Evolutionary conservation across 306 rosid species (phyloP), one percentile per base, ranked within the genome.

Genomic region (Citrullus mucosospermus): DNA sequence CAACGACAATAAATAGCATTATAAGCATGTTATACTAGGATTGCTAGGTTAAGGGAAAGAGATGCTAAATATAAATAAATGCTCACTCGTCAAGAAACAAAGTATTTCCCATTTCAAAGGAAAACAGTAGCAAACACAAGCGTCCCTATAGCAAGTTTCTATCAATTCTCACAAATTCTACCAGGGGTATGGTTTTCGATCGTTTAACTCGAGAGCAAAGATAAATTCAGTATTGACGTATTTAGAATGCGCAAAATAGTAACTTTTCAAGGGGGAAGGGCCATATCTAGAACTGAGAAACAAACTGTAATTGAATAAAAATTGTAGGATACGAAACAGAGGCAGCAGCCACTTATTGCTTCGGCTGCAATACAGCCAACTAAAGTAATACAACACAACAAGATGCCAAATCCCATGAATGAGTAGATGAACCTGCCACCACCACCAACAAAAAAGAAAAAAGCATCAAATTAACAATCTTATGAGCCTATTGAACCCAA

Each of bases 301-400:
- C 55, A 44, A 5, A 79, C 22, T 62, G 32, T 62, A 53, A 39
- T 74, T 30, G 6, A 57, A 8, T 51, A 30, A 9, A 66, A 55
- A 22, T 41, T 58, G 84, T 25, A 75, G 99, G 99, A 96, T 96
- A 92, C 99, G 84, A 92, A 96, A 86, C 98, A 96, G 68, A 96
- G 86, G 89, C 97, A 92, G 88, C 91, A 96, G 69, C 97, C 90
- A 77, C 86, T 88, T 77, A 92, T 78, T 78, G 88, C 82, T 87
- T 91, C 97, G 78, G 98, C 97, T 17, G 99, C 99, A 82, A 91
- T 81, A 84, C 96, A 96, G 66, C 99, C 98, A 72, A 88, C 71
- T 85, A 91, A 85, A 79, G 93, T 82, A 76, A 89, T 72, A 83
- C 87, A 87, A 84, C 93, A 89, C 80, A 96, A 61, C 78, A 91